These are phyloP conservation scores for Claviceps capensis DNA, from an alignment of 2,329 filamentous ascomycete genomes.

Conservation along the genomic window DNA sequence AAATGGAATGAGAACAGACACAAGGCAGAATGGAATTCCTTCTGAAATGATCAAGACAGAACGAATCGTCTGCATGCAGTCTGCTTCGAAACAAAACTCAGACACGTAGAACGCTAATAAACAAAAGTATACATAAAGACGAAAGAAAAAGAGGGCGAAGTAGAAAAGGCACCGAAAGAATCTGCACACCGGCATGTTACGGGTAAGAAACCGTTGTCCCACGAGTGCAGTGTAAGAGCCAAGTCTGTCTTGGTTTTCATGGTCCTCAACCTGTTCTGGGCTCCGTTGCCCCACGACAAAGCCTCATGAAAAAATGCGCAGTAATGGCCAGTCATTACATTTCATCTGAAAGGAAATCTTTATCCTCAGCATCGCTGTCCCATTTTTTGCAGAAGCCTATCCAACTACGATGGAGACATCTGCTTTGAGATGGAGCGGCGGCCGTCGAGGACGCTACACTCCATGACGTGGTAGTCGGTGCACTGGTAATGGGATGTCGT, in stretches of 20 bases:
- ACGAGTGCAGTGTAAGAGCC: neutral
- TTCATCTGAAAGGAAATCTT: conserved; percentile 17
- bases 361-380: conserved; percentile 11
- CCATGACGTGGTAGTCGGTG: conserved; percentile 16
- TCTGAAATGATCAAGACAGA: neutral
- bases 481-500: conserved; percentile 15
- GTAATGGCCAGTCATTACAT: conserved; percentile 11
- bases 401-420: conserved; percentile 26
- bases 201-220: neutral
- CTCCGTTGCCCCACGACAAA: neutral
- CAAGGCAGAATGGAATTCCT: neutral
- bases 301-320: neutral
- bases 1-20: neutral
- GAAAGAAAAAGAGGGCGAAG: neutral
- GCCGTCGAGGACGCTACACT: conserved; percentile 15
- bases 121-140: neutral
- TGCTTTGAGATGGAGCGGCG: conserved; percentile 13
- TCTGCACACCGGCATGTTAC: neutral
- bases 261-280: neutral
- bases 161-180: neutral
- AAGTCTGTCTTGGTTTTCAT: neutral
- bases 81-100: neutral
- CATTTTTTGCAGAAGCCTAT: conserved; percentile 28
- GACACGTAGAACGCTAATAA: neutral
- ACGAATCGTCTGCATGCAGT: neutral